Evolutionary conservation across 805 yeast species (phyloP), one percentile per base, ranked within the genome.

Genomic region (Metschnikowia amazonensis): DNA sequence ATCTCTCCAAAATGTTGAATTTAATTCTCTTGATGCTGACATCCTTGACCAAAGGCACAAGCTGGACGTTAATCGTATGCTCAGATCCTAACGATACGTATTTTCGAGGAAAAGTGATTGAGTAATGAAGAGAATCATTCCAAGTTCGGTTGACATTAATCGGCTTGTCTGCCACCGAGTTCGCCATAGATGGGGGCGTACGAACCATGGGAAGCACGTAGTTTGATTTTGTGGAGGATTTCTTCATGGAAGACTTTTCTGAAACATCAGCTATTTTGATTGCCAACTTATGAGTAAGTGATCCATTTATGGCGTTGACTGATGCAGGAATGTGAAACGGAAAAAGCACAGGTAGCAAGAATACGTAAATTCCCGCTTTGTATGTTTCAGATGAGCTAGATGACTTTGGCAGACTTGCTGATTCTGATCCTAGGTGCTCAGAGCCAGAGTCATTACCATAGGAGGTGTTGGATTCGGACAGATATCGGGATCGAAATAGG

Each of bases 81-180:
- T 76, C 80, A 10, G 81, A 73, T 2, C 86, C 85, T 39, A 86
- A 64, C 1, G 86, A 72, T 9, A 85, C 79, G 60, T 74, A 86
- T 56, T 86, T 86, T 47, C 75, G 75, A 0, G 90, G 89, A 47
- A 86, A 75, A 0, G 89, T 77, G 13, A 86, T 74, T 51, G 84
- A 84, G 62, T 86, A 86, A 45, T 81, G 80, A 30, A 86, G 63
- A 0, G 88, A 62, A 45, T 84, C 82, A 53, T 81, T 80, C 94
- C 94, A 86, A 1, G 81, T 74, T 50, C 86, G 73, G 59, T 83
- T 84, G 29, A 86, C 88, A 60, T 82, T 85, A 14, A 86, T 77
- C 0, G 95, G 89, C 58, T 84, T 86, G 58, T 85, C 84, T 5
- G 80, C 69, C 6, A 78, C 75, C 3, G 80, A 74, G 29, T 77